phyloP scores from a whole-genome alignment of 371 early-diverging fungal genomes.

The Entomophthora muscae region DNA sequence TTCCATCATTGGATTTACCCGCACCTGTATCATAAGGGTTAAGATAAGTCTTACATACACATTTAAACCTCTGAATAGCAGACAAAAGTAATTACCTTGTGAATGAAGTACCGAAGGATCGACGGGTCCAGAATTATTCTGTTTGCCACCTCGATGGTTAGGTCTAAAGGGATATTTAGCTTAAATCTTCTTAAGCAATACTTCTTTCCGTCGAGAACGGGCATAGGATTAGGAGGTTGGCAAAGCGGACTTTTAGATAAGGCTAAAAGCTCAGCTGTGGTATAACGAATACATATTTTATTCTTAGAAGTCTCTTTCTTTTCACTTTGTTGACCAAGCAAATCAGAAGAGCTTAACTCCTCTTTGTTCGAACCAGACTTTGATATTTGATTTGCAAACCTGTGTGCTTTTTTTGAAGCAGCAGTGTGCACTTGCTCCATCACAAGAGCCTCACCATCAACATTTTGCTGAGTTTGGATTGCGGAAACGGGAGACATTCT shows the following conservation, averaged over 20 bases:
- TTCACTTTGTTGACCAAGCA: not conserved
- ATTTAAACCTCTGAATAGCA: too few species aligned
- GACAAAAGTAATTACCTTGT: too few species aligned
- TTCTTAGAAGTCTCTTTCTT: not conserved
- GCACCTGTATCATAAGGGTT: not conserved
- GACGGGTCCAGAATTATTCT: too few species aligned
- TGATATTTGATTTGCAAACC: not conserved
- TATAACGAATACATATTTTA: not conserved
- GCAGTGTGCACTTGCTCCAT: not conserved
- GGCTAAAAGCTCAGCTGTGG: not conserved
- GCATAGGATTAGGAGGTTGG: not conserved
- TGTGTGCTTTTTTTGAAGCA: not conserved
- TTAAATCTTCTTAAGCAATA: not conserved
- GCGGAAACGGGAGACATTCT: not conserved
- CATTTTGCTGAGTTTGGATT: not conserved
- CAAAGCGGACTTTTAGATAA: not conserved
- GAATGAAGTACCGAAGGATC: too few species aligned
- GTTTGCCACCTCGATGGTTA: not conserved
- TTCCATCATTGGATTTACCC: not conserved
- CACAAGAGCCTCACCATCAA: not conserved
- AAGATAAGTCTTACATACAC: too few species aligned
- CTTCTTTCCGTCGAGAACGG: not conserved
- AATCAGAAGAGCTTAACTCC: not conserved
- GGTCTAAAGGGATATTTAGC: not conserved
- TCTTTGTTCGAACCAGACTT: not conserved